Base-by-base conservation (phyloP, 1,139 yeast species). In the Magnusiomyces ingens region DNA sequence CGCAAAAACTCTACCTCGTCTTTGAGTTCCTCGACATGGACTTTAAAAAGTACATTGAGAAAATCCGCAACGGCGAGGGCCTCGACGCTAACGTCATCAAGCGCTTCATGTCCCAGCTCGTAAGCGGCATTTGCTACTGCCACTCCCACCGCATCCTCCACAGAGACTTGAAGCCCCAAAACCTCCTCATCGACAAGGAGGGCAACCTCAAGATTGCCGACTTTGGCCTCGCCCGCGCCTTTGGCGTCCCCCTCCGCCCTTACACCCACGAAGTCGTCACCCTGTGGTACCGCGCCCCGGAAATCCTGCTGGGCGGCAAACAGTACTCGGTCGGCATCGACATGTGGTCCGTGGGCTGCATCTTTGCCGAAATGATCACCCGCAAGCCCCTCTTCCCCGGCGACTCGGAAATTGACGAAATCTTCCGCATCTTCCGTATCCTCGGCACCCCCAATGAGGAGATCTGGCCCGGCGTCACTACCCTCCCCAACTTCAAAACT, bases 301-400 rank as follows among this genome's bases (percentile, higher is more conserved):
- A 93, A 68, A 89, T 93, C 57, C 75, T 93, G 59, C 76, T 93
- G 43, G 99, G 99, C 36, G 97, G 98, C 22, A 89, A 95, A 61
- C 98, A 93, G 70, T 93, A 93, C 71, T 88, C 96, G 51, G 93
- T 98, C 0, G 98, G 98, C 29, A 98, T 93, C 50, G 99, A 93
- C 69, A 90, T 94, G 85, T 93, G 99, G 99, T 88, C 96, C 17
- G 88, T 90, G 56, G 99, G 99, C 21, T 91, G 98, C 70, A 93
- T 93, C 55, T 93, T 94, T 72, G 99, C 98, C 4, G 99, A 93
- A 70, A 91, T 93, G 98, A 93, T 94, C 62, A 89, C 91, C 66
- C 78, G 99, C 59, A 89, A 89, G 70, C 98, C 99, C 10, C 72
- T 93, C 51, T 93, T 93, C 73, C 95, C 98, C 1, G 99, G 99